phyloP scores from a whole-genome alignment of 106 monocot genomes.

The Dactylorhiza incarnata region DNA sequence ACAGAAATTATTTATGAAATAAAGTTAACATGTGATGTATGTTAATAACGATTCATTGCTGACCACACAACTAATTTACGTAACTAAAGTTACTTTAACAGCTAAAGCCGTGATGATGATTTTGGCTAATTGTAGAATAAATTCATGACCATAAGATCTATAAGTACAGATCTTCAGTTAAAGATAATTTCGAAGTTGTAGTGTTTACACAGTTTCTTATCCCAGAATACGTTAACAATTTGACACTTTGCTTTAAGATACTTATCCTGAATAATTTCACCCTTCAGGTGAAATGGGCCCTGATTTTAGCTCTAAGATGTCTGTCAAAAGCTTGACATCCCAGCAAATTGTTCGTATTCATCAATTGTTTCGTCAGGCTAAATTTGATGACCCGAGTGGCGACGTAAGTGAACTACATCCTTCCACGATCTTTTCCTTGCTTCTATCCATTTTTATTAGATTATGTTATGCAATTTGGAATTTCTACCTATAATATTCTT shows the following conservation, averaged over 20 bases:
- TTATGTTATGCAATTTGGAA: not conserved
- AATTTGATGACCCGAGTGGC: conserved; percentile 98
- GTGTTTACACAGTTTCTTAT: not conserved
- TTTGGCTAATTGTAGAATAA: not conserved
- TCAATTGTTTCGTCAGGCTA: conserved; percentile 96
- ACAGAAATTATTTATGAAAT: not conserved
- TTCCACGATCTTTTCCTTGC: not conserved
- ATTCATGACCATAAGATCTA: not conserved
- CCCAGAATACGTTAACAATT: not conserved
- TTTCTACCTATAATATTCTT: not conserved
- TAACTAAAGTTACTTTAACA: too few relatives aligned
- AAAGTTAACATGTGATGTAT: not conserved
- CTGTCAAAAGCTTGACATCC: conserved; percentile 76
- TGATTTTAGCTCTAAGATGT: conserved; percentile 80
- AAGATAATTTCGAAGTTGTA: not conserved
- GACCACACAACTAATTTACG: not conserved
- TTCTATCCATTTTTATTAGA: not conserved
- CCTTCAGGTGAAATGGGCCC: conserved; percentile 89
- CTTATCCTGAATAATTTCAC: not conserved
- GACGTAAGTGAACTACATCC: conserved; percentile 44
- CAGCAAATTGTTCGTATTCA: conserved; percentile 94
- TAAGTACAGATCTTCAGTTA: not conserved
- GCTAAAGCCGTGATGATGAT: not conserved
- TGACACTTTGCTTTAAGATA: not conserved
- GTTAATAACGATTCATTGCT: not conserved